Evolutionary conservation across 768 basidiomycete species (phyloP).

Genomic region (Fomitopsis serialis): DNA sequence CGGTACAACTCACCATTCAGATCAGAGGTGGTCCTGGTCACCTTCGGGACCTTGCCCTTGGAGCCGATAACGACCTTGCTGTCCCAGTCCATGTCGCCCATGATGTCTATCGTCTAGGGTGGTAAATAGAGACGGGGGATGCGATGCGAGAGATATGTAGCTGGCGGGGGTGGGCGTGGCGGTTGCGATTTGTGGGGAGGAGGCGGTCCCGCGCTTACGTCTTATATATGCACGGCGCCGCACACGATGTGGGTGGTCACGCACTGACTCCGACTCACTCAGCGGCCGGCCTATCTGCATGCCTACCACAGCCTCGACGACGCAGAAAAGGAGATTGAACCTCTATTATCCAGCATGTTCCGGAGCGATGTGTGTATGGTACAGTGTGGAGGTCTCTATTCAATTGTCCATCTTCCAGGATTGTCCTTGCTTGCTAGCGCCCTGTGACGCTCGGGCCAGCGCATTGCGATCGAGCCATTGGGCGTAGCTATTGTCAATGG

Average conservation of each 20-base stretch:
- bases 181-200: conserved; percentile 14
- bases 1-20: conserved; percentile 41
- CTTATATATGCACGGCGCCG: conserved; percentile 20
- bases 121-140: not conserved
- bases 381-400: conserved; percentile 3
- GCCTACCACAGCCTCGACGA: not conserved
- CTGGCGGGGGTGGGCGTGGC: conserved; percentile 13
- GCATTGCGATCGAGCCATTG: not conserved
- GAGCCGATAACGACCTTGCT: conserved; percentile 65
- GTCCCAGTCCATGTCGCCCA: conserved; percentile 58
- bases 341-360: conserved; percentile 4
- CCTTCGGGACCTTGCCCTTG: conserved; percentile 60
- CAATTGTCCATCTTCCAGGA: not conserved
- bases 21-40: conserved; percentile 53
- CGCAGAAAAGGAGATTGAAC: not conserved
- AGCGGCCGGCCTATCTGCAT: not conserved
- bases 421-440: not conserved
- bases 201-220: conserved; percentile 8
- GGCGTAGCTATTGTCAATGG: not conserved
- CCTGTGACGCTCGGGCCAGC: not conserved
- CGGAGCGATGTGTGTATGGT: not conserved
- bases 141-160: conserved; percentile 1
- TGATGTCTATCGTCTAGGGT: conserved; percentile 8
- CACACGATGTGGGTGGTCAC: conserved; percentile 1
- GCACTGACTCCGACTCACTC: conserved; percentile 3